Evolutionary conservation across 2,329 filamentous ascomycete species (phyloP).

Genomic region (Thielaviopsis musarum): DNA sequence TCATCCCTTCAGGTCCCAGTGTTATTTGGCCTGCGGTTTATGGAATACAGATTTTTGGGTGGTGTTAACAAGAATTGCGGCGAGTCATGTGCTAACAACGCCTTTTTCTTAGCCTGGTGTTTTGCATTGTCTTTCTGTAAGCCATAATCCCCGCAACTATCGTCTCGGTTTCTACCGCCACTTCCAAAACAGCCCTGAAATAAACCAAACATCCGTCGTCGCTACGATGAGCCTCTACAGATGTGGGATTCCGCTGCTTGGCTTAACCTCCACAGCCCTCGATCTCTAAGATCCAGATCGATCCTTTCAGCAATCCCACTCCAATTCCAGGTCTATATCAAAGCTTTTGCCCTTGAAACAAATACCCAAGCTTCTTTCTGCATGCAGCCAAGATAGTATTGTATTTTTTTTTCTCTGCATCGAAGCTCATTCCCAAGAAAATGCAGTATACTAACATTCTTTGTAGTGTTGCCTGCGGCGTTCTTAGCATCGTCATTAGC

Average conservation of each 20-base stretch:
- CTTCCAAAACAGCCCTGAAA: neutral
- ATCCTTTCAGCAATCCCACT: neutral
- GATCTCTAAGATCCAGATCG: neutral
- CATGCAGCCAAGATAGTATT: no score
- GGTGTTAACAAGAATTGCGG: neutral
- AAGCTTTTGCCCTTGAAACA: neutral
- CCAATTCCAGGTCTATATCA: neutral
- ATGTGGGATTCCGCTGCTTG: no score
- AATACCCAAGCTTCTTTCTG: neutral
- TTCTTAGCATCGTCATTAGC: slow-evolving; percentile 19
- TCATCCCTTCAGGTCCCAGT: neutral
- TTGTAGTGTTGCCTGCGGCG: slow-evolving; percentile 19
- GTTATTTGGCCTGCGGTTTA: neutral
- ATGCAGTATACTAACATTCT: slow-evolving; percentile 12
- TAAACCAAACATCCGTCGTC: no score
- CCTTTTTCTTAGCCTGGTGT: slow-evolving; percentile 19
- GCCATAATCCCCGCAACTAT: neutral
- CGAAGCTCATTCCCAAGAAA: no score
- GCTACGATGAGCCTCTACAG: no score
- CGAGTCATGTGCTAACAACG: neutral
- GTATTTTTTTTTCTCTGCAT: no score
- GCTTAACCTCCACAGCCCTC: neutral
- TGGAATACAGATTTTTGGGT: neutral
- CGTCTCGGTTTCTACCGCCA: neutral
- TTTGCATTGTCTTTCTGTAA: slow-evolving; percentile 24